phyloP scores from a whole-genome alignment of 2,329 filamentous ascomycete species.

The Furcasterigmium sp. region DNA sequence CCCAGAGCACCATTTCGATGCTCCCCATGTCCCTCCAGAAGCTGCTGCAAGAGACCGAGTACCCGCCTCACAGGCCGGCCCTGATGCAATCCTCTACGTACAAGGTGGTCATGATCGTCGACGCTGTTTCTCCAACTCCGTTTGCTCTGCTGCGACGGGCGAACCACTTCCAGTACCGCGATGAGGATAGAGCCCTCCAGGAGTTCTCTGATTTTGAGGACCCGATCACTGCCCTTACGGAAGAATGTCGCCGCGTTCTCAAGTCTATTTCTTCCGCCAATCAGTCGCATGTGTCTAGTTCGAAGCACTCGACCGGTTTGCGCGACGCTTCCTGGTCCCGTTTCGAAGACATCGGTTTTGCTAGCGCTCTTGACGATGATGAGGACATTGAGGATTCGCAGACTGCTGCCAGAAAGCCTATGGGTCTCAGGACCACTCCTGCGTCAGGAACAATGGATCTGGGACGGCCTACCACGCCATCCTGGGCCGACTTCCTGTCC shows the following conservation, averaged over 20 bases:
- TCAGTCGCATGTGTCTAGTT: constrained; percentile 69
- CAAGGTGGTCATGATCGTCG: constrained; percentile 94
- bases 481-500: constrained; percentile 96
- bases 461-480: constrained; percentile 86
- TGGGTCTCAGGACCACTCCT: constrained; percentile 59
- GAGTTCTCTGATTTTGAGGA: constrained; percentile 87
- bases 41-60: constrained; percentile 86
- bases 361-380: constrained; percentile 66
- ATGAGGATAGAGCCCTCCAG: constrained; percentile 78
- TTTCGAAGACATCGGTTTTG: constrained; percentile 93
- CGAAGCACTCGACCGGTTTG: constrained; percentile 66
- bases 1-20: constrained; percentile 72
- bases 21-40: constrained; percentile 89
- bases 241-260: constrained; percentile 89
- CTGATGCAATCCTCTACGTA: constrained; percentile 77
- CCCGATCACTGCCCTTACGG: constrained; percentile 79
- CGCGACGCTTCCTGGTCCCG: constrained; percentile 92
- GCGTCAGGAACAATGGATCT: constrained; percentile 61
- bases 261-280: constrained; percentile 85
- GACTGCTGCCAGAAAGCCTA: constrained; percentile 31
- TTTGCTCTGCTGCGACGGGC: constrained; percentile 86
- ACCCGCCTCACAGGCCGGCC: constrained; percentile 74
- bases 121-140: constrained; percentile 88
- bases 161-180: constrained; percentile 92
- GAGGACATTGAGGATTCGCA: constrained; percentile 57